Conservation (phyloP, 2,329 filamentous ascomycete genomes). For the Aspergillus oerlinghausenensis region DNA sequence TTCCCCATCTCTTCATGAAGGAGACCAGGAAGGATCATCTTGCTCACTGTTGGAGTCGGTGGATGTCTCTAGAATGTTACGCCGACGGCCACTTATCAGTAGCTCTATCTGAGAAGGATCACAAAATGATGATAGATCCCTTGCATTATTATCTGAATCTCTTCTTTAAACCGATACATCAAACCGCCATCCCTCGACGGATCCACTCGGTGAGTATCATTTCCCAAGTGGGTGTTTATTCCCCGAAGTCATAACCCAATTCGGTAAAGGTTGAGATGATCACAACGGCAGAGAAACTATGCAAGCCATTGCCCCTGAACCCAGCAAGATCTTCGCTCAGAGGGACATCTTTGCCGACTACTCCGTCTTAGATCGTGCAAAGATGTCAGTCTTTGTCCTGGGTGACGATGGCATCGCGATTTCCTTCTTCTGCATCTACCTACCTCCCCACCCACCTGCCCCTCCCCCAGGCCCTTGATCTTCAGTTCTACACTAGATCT, state of each 20-base stretch:
- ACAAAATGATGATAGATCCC: too few species aligned
- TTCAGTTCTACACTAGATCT: background rate
- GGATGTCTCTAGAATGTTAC: too few species aligned
- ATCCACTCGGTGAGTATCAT: background rate
- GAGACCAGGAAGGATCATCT: too few species aligned
- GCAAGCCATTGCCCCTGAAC: background rate
- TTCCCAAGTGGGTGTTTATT: background rate
- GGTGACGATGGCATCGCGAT: background rate
- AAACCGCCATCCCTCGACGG: too few species aligned
- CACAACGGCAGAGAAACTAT: background rate
- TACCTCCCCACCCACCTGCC: too few species aligned
- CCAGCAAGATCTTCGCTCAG: background rate
- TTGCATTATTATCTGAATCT: background rate
- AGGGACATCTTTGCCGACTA: background rate
- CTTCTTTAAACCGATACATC: background rate
- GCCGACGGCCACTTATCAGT: too few species aligned
- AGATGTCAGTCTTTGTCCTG: background rate
- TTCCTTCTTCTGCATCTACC: background rate
- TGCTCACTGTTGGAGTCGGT: too few species aligned
- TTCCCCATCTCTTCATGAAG: too few species aligned
- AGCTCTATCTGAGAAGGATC: too few species aligned
- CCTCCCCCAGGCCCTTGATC: background rate
- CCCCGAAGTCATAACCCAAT: background rate
- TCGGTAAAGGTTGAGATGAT: background rate
- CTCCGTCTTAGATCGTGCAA: background rate